These are phyloP conservation scores for Euphorbia lathyris DNA, from an alignment of 345 rosid species.

Conservation along the genomic window DNA sequence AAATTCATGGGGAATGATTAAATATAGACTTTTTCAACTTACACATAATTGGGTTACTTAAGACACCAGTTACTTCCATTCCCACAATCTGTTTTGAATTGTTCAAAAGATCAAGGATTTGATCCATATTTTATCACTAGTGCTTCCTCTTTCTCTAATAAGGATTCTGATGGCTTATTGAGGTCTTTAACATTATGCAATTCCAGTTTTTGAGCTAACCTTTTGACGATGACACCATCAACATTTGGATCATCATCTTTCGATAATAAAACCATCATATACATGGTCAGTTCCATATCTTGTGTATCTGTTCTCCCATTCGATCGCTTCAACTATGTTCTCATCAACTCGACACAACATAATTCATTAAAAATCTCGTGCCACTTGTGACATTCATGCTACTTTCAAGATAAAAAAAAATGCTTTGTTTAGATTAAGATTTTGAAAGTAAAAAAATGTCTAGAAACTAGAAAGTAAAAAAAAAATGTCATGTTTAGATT, in stretches of 20 bases:
- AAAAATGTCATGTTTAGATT: too few species aligned
- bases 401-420: too few species aligned
- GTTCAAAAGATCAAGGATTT: conserved; percentile 56
- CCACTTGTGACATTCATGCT: too few species aligned
- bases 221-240: conserved; percentile 61
- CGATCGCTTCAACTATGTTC: conserved; percentile 47
- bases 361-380: too few species aligned
- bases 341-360: conserved; percentile 34
- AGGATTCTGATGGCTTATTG: conserved; percentile 49
- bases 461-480: too few species aligned
- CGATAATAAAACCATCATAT: conserved; percentile 66
- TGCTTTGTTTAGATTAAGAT: too few species aligned
- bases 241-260: conserved; percentile 56
- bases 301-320: conserved; percentile 70
- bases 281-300: conserved; percentile 80
- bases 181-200: conserved; percentile 51
- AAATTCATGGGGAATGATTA: conserved; percentile 69
- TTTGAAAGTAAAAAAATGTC: too few species aligned
- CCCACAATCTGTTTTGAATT: conserved; percentile 59
- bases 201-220: conserved; percentile 73
- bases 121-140: conserved; percentile 41
- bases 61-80: conserved; percentile 45
- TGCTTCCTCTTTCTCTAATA: conserved; percentile 38
- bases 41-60: conserved; percentile 31
- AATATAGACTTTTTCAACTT: conserved; percentile 41